Evolutionary conservation across 441 rosid genomes (phyloP), one percentile per base, ranked within the genome.

Genomic region (Rhodomyrtus psidioides): DNA sequence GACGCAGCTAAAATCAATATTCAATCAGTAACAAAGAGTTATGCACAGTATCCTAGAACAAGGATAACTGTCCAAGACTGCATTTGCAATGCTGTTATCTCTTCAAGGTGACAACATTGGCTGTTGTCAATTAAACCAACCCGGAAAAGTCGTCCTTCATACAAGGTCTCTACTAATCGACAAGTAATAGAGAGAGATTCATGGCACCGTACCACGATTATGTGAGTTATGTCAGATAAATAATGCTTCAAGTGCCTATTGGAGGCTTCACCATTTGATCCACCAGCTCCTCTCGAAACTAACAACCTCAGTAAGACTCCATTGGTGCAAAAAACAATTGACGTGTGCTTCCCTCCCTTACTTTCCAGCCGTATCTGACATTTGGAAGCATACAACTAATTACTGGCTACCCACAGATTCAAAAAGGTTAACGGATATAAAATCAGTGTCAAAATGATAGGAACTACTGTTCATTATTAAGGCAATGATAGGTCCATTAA

Each of bases 321-420:
- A 87, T 97, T 97, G 12, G 99, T 97, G 94, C 99, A 97, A 91
- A 97, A 97, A 85, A 97, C 96, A 87, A 97, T 91, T 83, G 99
- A 95, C 19, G 99, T 94, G 88, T 94, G 91, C 90, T 89, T 92
- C 83, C 99, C 99, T 87, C 99, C 99, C 91, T 90, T 95, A 86
- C 94, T 95, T 91, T 96, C 99, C 90, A 96, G 89, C 83, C 98
- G 97, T 89, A 97, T 97, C 99, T 97, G 88, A 56, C 55, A 87
- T 55, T 34, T 42, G 55, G 6, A 83, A 82, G 34, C 51, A 85
- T 23, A 86, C 6, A 81, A 79, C 42, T 70, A 70, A 70, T 70
- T 70, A 70, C 49, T 14, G 12, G 49, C n/a, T 39, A 70, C 79
- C 2, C n/a, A 70, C 49, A 70, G 44, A 70, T 70, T 70, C 15